Conservation (phyloP, 192 early-diverging fungal species). For the Backusella macrospora region DNA sequence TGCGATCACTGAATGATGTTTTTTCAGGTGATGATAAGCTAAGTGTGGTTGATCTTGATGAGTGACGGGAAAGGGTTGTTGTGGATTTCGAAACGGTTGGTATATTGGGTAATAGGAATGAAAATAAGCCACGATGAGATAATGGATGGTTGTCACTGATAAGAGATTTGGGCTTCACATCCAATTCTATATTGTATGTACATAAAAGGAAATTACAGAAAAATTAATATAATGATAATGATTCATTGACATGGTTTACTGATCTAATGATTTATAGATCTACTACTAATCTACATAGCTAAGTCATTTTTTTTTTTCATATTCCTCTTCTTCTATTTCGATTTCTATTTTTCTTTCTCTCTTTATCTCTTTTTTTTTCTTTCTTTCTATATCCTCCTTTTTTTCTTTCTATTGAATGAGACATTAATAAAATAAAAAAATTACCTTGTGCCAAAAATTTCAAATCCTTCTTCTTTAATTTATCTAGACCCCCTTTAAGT, state of each 20-base stretch:
- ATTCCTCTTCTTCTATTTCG: neutral
- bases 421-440: neutral
- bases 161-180: constrained; percentile 9
- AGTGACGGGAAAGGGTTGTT: constrained; percentile 4
- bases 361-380: neutral
- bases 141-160: constrained; percentile 16
- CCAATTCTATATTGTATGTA: neutral
- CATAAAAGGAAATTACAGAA: neutral
- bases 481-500: constrained; percentile 18
- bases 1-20: neutral
- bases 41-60: neutral
- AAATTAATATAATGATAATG: neutral
- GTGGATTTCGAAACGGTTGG: constrained; percentile 1
- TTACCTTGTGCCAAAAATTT: constrained; percentile 17
- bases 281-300: neutral
- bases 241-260: neutral
- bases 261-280: neutral
- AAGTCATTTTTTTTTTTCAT: neutral
- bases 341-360: neutral
- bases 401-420: neutral
- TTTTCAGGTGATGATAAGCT: neutral
- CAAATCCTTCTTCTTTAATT: constrained; percentile 11
- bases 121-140: constrained; percentile 4
- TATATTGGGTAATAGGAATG: constrained; percentile 9
- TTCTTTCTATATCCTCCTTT: neutral